These are phyloP conservation scores for Heliosperma pusillum DNA, from an alignment of 148 eudicot genomes.

Conservation along the genomic window DNA sequence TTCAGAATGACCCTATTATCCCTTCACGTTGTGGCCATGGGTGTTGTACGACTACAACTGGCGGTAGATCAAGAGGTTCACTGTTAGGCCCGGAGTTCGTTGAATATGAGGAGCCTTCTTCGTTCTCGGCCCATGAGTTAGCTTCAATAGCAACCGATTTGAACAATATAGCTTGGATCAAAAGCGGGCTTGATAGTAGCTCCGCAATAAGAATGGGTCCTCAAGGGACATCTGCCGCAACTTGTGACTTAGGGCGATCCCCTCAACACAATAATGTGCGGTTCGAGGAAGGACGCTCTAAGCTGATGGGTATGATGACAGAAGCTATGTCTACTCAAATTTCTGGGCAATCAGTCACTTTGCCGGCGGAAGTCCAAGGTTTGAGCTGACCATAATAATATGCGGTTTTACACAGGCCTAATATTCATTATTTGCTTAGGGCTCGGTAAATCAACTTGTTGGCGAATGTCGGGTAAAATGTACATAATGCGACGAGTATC, in stretches of 20 bases:
- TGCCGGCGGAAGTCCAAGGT: conserved; percentile 48
- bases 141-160: conserved; percentile 65
- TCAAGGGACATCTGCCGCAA: conserved; percentile 18
- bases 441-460: not conserved
- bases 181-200: conserved; percentile 59
- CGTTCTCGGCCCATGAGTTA: conserved; percentile 53
- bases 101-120: conserved; percentile 67
- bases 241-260: conserved; percentile 25
- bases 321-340: conserved; percentile 33
- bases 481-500: too few relatives aligned
- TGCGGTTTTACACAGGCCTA: not conserved
- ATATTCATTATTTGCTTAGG: not conserved
- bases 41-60: conserved; percentile 42
- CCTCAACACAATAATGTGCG: conserved; percentile 18
- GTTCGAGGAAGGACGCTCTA: conserved; percentile 35
- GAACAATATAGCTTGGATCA: conserved; percentile 79
- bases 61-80: conserved; percentile 34
- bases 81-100: conserved; percentile 81
- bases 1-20: conserved; percentile 43
- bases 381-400: conserved; percentile 33
- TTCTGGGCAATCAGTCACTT: conserved; percentile 34
- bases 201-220: conserved; percentile 24
- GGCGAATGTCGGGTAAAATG: not conserved
- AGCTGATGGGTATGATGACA: conserved; percentile 34
- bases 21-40: conserved; percentile 72